Evolutionary conservation across 108 stramenopile species (phyloP).

Genomic region (Poteriospumella lacustris): DNA sequence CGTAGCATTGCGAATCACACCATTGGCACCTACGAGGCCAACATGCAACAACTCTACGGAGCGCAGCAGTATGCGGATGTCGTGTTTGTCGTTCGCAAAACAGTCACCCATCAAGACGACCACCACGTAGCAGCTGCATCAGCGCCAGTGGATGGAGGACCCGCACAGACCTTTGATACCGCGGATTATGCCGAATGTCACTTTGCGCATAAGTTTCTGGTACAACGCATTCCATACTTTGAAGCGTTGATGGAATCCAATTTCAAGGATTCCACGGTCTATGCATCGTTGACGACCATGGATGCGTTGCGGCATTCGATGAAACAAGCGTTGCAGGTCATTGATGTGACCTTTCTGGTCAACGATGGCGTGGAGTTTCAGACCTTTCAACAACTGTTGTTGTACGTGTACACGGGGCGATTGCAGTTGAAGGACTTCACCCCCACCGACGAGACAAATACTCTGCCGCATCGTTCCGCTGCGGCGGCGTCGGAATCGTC

Average conservation of each 20-base stretch:
- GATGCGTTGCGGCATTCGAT: background rate
- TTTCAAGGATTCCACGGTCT: background rate
- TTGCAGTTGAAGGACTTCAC: background rate
- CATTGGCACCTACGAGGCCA: background rate
- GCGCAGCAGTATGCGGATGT: background rate
- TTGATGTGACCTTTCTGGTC: background rate
- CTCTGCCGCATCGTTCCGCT: background rate
- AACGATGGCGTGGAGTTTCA: conserved; percentile 1
- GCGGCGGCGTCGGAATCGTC: background rate
- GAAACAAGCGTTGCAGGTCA: background rate
- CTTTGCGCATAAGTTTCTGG: background rate
- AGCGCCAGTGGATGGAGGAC: background rate
- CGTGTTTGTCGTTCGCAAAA: background rate
- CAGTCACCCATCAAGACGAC: background rate
- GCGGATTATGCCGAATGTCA: background rate
- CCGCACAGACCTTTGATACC: background rate
- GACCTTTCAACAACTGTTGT: background rate
- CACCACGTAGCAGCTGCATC: too few species aligned
- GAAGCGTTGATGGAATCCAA: background rate
- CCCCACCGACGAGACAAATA: background rate
- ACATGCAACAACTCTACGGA: background rate
- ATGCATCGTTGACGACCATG: too few species aligned
- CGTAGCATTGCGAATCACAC: background rate
- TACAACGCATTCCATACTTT: background rate
- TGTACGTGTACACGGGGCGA: background rate